phyloP scores from a whole-genome alignment of 257 asterid genomes.

The Cruciata laevipes region DNA sequence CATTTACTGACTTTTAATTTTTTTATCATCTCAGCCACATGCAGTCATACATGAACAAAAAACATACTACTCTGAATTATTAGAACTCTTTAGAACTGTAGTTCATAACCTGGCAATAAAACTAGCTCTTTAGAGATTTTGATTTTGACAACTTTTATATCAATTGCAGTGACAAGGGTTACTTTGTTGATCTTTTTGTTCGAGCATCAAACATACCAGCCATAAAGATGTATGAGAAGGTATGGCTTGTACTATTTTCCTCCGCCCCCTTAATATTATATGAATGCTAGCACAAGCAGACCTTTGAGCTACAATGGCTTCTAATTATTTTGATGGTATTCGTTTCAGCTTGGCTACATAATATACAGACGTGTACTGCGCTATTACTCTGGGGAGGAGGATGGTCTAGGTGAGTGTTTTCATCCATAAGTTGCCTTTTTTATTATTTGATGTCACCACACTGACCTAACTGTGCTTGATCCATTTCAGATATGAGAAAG shows the following conservation, averaged over 20 bases:
- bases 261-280: not conserved
- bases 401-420: conserved; percentile 74
- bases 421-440: conserved; percentile 2
- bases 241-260: conserved; percentile 18
- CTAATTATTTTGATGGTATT: conserved; percentile 7
- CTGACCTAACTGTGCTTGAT: conserved; percentile 2
- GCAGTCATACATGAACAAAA: not conserved
- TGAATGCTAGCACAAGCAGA: not conserved
- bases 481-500: conserved; percentile 80
- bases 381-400: conserved; percentile 96
- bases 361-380: conserved; percentile 89
- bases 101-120: not conserved
- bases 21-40: not conserved
- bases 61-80: not conserved
- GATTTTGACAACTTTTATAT: not conserved
- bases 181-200: conserved; percentile 93
- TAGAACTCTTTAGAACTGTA: too few relatives aligned
- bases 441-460: not conserved
- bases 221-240: conserved; percentile 99
- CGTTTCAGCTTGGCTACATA: conserved; percentile 70
- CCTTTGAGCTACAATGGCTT: not conserved
- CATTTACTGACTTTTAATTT: not conserved
- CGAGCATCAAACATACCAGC: conserved; percentile 96
- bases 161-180: conserved; percentile 75
- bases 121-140: not conserved